phyloP scores from a whole-genome alignment of 345 rosid species.

The Dimocarpus longan region DNA sequence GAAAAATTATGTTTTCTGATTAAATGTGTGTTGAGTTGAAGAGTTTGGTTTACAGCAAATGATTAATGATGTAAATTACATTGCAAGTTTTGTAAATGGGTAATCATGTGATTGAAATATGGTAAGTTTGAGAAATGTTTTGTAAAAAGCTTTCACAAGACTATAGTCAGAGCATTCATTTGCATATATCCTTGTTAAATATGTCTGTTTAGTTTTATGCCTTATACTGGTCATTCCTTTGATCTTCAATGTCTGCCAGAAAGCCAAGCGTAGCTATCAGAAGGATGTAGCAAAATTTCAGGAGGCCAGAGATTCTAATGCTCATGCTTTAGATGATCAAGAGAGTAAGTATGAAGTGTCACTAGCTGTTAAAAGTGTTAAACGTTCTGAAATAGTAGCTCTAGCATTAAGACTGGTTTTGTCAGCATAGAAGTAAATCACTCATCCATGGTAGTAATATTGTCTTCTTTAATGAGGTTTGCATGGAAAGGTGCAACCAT shows the following conservation, averaged over 20 bases:
- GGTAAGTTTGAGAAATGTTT: not conserved
- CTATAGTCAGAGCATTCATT: not conserved
- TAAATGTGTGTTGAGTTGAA: not conserved
- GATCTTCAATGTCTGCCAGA: conserved; percentile 45
- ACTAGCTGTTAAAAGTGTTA: conserved; percentile 1
- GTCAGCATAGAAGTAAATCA: not conserved
- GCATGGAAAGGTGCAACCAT: not conserved
- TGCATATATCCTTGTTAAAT: not conserved
- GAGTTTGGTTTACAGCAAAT: not conserved
- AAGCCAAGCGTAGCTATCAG: conserved; percentile 94
- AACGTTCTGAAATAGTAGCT: not conserved
- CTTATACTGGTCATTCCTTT: conserved; percentile 7
- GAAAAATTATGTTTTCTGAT: not conserved
- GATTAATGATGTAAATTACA: not conserved
- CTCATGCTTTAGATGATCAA: conserved; percentile 50
- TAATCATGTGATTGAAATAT: not conserved
- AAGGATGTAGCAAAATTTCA: conserved; percentile 71
- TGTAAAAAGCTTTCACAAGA: not conserved
- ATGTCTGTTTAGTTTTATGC: not conserved
- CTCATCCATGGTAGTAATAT: not conserved
- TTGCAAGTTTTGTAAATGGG: not conserved
- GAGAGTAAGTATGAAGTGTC: conserved; percentile 46
- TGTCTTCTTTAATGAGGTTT: not conserved
- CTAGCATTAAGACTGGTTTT: conserved; percentile 8
- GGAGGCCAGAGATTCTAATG: conserved; percentile 56